Percentiles rank a stretch among this genome's conserved stretches.
These are phyloP conservation scores for Magnolia changhungtana DNA, from an alignment of 164 flowering plant species.

Conservation along the genomic window DNA sequence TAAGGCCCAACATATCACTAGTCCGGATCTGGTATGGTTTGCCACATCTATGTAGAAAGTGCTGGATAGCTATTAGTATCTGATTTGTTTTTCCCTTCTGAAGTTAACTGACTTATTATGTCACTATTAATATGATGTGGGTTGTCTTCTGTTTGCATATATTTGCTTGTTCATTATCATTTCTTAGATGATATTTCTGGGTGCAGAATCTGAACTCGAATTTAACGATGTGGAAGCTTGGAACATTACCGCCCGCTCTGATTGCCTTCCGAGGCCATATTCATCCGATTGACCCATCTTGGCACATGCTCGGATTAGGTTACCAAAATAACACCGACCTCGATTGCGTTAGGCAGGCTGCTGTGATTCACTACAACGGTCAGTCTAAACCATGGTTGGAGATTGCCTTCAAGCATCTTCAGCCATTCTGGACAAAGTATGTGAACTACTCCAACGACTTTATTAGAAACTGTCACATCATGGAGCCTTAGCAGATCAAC, in stretches of 20 bases:
- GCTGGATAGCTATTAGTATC: too few species aligned
- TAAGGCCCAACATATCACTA: too few species aligned
- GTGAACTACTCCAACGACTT: slow-evolving; percentile 93
- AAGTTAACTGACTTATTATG: too few species aligned
- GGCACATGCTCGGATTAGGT: slow-evolving; percentile 99
- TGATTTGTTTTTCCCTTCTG: too few species aligned
- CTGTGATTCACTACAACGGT: slow-evolving; percentile 98
- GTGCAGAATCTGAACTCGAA: slow-evolving; percentile 84
- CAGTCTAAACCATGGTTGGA: slow-evolving; percentile 95
- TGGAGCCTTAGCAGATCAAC: slow-evolving; percentile 50
- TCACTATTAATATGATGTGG: too few species aligned
- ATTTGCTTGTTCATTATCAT: not conserved
- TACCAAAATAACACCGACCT: slow-evolving; percentile 77
- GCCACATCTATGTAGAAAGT: too few species aligned
- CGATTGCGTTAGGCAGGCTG: slow-evolving; percentile 75
- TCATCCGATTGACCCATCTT: slow-evolving; percentile 88
- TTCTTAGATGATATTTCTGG: not conserved
- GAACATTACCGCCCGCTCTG: slow-evolving; percentile 97
- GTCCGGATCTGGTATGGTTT: too few species aligned
- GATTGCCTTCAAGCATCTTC: slow-evolving; percentile 87
- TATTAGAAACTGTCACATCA: slow-evolving; percentile 80
- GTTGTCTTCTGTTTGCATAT: too few species aligned
- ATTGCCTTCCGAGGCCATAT: slow-evolving; percentile 89
- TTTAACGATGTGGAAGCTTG: slow-evolving; percentile 91
- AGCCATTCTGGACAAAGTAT: slow-evolving; percentile 94